Percentiles rank a stretch among this genome's conserved stretches.
Evolutionary conservation across 345 rosid genomes (phyloP).

Genomic region (Hibiscus tridactylites): DNA sequence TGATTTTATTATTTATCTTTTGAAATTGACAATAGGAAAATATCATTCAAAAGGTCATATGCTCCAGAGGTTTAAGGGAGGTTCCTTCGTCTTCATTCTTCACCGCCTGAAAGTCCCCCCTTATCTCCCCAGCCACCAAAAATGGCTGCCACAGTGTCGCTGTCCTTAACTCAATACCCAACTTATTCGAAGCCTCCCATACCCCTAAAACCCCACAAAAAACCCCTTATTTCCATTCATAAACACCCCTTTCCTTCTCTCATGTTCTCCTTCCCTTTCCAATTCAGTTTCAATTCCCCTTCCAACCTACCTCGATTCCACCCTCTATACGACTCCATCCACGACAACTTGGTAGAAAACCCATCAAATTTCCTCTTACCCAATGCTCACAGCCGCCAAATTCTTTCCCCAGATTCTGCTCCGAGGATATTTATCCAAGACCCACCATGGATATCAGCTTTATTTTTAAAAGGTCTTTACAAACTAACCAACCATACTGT

Average conservation of each 20-base stretch:
- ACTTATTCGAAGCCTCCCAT: slow-evolving; percentile 25
- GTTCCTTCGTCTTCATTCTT: not conserved
- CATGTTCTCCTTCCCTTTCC: slow-evolving; percentile 26
- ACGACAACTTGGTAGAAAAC: slow-evolving; percentile 31
- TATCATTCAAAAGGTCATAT: not conserved
- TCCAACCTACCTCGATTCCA: slow-evolving; percentile 23
- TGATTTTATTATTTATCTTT: not conserved
- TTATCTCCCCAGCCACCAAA: not conserved
- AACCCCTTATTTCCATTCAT: slow-evolving; percentile 24
- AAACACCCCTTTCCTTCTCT: slow-evolving; percentile 17
- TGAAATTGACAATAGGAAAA: not conserved
- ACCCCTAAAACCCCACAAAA: slow-evolving; percentile 30
- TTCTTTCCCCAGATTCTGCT: slow-evolving; percentile 16
- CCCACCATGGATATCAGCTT: slow-evolving; percentile 81
- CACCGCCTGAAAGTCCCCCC: not conserved
- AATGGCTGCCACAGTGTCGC: slow-evolving; percentile 15
- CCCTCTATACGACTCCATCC: slow-evolving; percentile 20
- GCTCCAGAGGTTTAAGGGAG: slow-evolving; percentile 4
- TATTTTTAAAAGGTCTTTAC: slow-evolving; percentile 49
- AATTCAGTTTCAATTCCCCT: slow-evolving; percentile 12
- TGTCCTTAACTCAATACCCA: slow-evolving; percentile 33
- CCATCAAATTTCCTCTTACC: slow-evolving; percentile 17
- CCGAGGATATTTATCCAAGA: slow-evolving; percentile 51
- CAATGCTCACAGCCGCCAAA: slow-evolving; percentile 13
- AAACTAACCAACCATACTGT: slow-evolving; percentile 33